A percentile compares a stretch with the other conserved stretches of the same genome.
These are phyloP conservation scores for Rubia balearica DNA, from an alignment of 305 asterid genomes.

Conservation along the genomic window DNA sequence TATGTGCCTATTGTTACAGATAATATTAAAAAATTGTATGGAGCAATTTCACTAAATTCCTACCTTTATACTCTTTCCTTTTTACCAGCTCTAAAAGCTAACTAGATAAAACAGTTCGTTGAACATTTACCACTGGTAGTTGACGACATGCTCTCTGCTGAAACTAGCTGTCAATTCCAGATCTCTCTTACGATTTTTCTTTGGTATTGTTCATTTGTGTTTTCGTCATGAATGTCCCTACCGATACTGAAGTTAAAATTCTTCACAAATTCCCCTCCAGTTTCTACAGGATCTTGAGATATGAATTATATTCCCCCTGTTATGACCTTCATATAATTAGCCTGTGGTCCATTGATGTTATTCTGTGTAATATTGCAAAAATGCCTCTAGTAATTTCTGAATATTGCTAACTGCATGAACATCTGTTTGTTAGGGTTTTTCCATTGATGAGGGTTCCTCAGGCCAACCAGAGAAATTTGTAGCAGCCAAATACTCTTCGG, in stretches of 20 bases:
- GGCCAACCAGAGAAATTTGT: conserved; percentile 70
- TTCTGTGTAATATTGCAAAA: not conserved
- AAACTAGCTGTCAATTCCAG: not conserved
- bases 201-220: not conserved
- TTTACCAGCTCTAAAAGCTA: not conserved
- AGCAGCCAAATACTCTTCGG: conserved; percentile 79
- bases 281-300: too few relatives aligned
- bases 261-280: too few relatives aligned
- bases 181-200: not conserved
- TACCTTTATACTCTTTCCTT: not conserved
- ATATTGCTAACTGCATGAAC: conserved; percentile 4
- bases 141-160: too few relatives aligned
- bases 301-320: not conserved
- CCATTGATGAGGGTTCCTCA: conserved; percentile 49
- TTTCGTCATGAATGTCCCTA: not conserved
- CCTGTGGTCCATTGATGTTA: not conserved
- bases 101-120: not conserved
- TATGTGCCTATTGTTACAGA: not conserved
- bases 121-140: not conserved
- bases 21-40: not conserved
- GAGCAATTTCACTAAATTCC: not conserved
- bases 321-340: not conserved
- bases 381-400: not conserved
- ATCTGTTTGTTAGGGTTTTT: conserved; percentile 57
- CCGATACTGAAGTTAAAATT: not conserved